phyloP scores from a whole-genome alignment of 2,329 filamentous ascomycete genomes.

The Domatiomyces globalis region DNA sequence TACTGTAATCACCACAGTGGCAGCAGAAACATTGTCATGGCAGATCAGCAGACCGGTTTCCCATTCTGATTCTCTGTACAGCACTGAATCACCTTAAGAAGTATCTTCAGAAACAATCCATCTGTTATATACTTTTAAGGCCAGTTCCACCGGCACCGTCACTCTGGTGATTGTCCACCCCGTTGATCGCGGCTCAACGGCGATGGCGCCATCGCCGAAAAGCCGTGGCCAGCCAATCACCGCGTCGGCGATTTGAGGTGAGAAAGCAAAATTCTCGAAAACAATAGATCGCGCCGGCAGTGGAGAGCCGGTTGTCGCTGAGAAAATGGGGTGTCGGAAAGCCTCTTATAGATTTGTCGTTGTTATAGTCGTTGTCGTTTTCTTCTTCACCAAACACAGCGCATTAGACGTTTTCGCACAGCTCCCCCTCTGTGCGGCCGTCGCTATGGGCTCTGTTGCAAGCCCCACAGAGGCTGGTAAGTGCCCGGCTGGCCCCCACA shows the following conservation, averaged over 20 bases:
- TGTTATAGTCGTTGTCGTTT: conserved; percentile 2
- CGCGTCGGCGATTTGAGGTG: neutral
- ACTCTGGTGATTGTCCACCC: neutral
- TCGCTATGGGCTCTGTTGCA: conserved; percentile 29
- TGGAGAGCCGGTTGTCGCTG: conserved; percentile 6
- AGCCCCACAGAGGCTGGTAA: conserved; percentile 38
- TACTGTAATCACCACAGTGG: too few species aligned
- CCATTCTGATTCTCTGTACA: too few species aligned
- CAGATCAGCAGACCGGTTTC: too few species aligned
- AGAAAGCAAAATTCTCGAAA: conserved; percentile 1
- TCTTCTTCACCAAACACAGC: conserved; percentile 1
- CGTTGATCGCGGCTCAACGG: neutral
- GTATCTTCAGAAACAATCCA: too few species aligned
- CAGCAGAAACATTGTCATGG: too few species aligned
- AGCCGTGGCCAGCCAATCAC: conserved; percentile 7
- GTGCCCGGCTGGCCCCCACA: conserved; percentile 8
- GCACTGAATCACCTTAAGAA: too few species aligned
- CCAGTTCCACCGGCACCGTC: too few species aligned
- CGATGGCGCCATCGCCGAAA: conserved; percentile 12
- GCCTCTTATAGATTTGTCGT: neutral
- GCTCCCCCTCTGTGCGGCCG: neutral
- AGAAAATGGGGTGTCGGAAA: conserved; percentile 1
- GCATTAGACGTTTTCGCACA: neutral
- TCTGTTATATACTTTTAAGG: too few species aligned
- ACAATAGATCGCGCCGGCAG: conserved; percentile 12